Evolutionary conservation across 23 red algal genomes (phyloP), one percentile per base, ranked within the genome.

Genomic region (Gracilaria domingensis): DNA sequence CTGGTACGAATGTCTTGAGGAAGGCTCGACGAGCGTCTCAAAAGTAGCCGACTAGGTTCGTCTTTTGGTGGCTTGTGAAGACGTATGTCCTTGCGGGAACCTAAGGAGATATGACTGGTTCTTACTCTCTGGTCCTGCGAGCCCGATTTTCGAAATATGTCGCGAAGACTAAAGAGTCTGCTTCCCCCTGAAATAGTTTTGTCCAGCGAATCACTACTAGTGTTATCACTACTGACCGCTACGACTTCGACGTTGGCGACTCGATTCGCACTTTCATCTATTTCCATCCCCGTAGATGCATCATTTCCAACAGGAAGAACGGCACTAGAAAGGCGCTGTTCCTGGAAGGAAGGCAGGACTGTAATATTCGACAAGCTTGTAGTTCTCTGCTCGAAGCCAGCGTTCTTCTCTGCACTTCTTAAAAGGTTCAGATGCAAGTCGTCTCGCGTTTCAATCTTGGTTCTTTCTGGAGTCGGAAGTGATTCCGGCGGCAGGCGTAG

Each of bases 1-100:
- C 20, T 62, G 26, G 6, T 62, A 29, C 26, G 59, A 62, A 30
- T 62, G 30, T 34, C 38, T 69, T 69, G 40, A 11, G 72, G 72
- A 50, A 77, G 42, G 72, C 72, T 77, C 7, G 72, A 77, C 24
- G 72, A 77, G 14, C 72, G 72, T 77, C 72, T 14, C 20, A 40
- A 16, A 77, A 77, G 39, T 12, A 69, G 33, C 26, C 64, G 28
- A 69, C 38, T 69, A 13, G 33, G 12, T 37, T 32, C 64, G 38
- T 69, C 64, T 34, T 69, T 37, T 30, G 26, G 14, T 32, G 64
- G 28, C 0, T 32, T 77, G 0, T 49, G 42, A 34, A 42, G 40
- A 45, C 13, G 20, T 75, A 7, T 75, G 2, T 29, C 20, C 28
- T 33, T 34, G 18, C 17, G 1, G 3, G 70, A 77, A 20, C 72